Conservation (phyloP, 345 rosid species). For the Arabidopsis suecica region DNA sequence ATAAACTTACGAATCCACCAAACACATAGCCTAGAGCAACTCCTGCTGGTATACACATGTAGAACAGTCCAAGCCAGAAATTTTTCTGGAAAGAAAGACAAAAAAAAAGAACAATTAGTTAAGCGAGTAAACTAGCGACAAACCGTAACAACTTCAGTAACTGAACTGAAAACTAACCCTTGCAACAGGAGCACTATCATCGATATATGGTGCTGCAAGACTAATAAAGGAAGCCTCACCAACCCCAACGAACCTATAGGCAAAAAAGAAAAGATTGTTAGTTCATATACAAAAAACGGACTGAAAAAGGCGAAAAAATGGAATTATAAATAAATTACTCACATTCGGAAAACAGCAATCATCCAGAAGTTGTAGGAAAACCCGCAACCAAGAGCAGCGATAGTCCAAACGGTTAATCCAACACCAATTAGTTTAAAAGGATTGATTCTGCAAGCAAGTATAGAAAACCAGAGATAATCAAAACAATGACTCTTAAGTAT, state of each 20-base stretch:
- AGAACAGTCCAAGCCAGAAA: conserved; percentile 89
- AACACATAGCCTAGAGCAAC: conserved; percentile 89
- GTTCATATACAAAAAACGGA: not conserved
- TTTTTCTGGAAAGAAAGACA: conserved; percentile 65
- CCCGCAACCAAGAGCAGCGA: conserved; percentile 82
- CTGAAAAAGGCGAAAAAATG: not conserved
- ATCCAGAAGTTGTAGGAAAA: conserved; percentile 80
- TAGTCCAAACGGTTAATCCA: conserved; percentile 92
- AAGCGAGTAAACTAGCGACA: not conserved
- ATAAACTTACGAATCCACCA: conserved; percentile 81
- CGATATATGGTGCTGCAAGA: conserved; percentile 98
- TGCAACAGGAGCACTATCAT: conserved; percentile 84
- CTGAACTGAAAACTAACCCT: conserved; percentile 51
- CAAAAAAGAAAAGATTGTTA: conserved; percentile 6
- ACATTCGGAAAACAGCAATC: conserved; percentile 85
- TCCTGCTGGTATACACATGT: conserved; percentile 97
- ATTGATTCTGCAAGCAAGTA: conserved; percentile 59
- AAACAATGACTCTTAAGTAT: not conserved
- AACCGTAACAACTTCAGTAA: conserved; percentile 5
- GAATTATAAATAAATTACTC: conserved; percentile 30
- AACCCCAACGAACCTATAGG: conserved; percentile 89
- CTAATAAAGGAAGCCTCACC: conserved; percentile 99
- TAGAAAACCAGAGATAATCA: not conserved
- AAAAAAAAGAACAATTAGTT: not conserved
- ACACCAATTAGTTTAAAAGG: conserved; percentile 92